phyloP scores from a whole-genome alignment of 257 asterid genomes.

The Gynochthodes officinalis region DNA sequence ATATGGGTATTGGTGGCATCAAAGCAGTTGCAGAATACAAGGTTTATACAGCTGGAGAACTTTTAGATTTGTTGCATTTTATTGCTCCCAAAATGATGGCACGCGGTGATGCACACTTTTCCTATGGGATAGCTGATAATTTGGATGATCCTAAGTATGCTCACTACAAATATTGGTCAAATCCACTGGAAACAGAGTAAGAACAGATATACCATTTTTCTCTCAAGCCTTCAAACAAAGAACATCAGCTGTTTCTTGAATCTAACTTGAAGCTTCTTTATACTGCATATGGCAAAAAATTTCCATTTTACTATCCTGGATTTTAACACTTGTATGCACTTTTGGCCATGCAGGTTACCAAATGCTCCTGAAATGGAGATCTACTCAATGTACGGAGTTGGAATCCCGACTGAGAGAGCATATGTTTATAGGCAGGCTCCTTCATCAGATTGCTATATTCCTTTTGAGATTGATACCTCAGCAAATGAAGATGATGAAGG shows the following conservation, averaged over 20 bases:
- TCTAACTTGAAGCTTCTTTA: not conserved
- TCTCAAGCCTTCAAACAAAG: not conserved
- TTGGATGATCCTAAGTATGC: slow-evolving; percentile 53
- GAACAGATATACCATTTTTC: slow-evolving; percentile 19
- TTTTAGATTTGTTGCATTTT: slow-evolving; percentile 58
- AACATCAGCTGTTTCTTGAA: slow-evolving; percentile 8
- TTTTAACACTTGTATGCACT: slow-evolving; percentile 11
- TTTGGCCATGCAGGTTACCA: slow-evolving; percentile 60
- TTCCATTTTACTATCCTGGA: not conserved
- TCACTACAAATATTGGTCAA: slow-evolving; percentile 81
- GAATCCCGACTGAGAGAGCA: slow-evolving; percentile 86
- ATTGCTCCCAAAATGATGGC: slow-evolving; percentile 90
- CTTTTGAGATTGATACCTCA: slow-evolving; percentile 70
- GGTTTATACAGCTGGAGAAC: slow-evolving; percentile 50
- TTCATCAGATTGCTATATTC: slow-evolving; percentile 60
- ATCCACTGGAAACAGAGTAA: slow-evolving; percentile 83
- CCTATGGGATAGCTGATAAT: slow-evolving; percentile 69
- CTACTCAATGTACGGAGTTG: slow-evolving; percentile 87
- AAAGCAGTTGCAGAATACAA: slow-evolving; percentile 68
- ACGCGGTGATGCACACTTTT: slow-evolving; percentile 77
- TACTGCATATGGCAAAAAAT: not conserved
- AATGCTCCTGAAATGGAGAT: slow-evolving; percentile 82
- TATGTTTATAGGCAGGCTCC: slow-evolving; percentile 67
- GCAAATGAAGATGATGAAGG: slow-evolving; percentile 50
- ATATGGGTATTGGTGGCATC: slow-evolving; percentile 66